A percentile compares a stretch with the other conserved stretches of the same genome.
Evolutionary conservation across 1,139 yeast species (phyloP).

Genomic region (Diutina ranongensis): DNA sequence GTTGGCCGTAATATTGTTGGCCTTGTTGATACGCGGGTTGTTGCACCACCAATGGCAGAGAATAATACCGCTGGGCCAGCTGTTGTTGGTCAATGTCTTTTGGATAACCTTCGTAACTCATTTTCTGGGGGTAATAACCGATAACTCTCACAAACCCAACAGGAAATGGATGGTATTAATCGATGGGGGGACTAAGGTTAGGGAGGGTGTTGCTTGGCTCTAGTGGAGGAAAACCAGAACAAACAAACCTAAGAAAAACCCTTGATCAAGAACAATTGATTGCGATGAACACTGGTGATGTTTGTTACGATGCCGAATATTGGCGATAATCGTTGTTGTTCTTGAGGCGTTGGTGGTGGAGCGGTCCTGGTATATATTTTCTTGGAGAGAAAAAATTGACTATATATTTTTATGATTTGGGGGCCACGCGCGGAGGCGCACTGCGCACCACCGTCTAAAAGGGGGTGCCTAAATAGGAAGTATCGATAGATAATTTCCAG

Average conservation of each 20-base stretch:
- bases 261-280: no score
- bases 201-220: no score
- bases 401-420: not conserved
- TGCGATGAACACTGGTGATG: not conserved
- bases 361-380: not conserved
- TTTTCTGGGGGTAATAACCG: no score
- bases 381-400: not conserved
- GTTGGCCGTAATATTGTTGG: slow-evolving; percentile 11
- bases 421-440: not conserved
- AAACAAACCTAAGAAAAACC: no score
- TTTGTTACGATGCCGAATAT: no score
- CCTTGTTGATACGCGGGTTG: slow-evolving; percentile 12
- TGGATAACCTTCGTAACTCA: slow-evolving; percentile 5
- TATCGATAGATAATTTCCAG: not conserved
- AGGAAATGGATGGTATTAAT: no score
- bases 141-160: no score
- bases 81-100: slow-evolving; percentile 1
- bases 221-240: no score
- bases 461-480: not conserved
- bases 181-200: no score
- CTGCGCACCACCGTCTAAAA: not conserved
- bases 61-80: slow-evolving; percentile 12
- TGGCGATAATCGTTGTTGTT: not conserved
- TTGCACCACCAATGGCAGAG: slow-evolving; percentile 15
- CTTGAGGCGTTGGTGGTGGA: not conserved